Conservation (phyloP, 768 basidiomycete genomes). For the Mycena kentingensis region DNA sequence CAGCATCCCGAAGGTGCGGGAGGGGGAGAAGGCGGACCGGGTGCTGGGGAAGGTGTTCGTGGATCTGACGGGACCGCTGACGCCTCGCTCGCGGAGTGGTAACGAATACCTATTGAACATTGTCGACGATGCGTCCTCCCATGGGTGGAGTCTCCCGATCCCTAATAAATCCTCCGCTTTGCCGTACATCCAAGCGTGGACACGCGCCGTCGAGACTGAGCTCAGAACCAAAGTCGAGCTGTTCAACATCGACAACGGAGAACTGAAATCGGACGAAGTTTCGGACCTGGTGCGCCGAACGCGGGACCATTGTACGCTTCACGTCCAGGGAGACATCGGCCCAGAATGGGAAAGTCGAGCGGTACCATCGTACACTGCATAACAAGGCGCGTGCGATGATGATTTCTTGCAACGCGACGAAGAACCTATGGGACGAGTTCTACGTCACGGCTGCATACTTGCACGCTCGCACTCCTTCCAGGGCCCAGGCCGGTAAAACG, state of each 20-base stretch:
- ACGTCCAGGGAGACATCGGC: slow-evolving; percentile 38
- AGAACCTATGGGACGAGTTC: slow-evolving; percentile 37
- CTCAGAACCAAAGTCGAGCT: slow-evolving; percentile 20
- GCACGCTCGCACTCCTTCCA: slow-evolving; percentile 26
- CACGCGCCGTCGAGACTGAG: slow-evolving; percentile 24
- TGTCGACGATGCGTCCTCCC: slow-evolving; percentile 34
- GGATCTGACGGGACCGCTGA: slow-evolving; percentile 30
- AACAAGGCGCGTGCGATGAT: slow-evolving; percentile 33
- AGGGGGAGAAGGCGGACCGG: slow-evolving; percentile 29
- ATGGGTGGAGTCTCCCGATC: slow-evolving; percentile 37
- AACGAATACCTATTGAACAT: slow-evolving; percentile 36
- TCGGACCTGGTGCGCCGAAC: slow-evolving; percentile 11
- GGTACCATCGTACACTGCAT: slow-evolving; percentile 37
- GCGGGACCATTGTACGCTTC: slow-evolving; percentile 20
- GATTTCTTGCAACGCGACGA: slow-evolving; percentile 26
- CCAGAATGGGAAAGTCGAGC: slow-evolving; percentile 40
- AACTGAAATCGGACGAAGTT: slow-evolving; percentile 22
- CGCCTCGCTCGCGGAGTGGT: slow-evolving; percentile 26
- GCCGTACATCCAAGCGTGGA: slow-evolving; percentile 31
- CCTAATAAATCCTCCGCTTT: slow-evolving; percentile 29
- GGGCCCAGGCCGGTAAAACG: slow-evolving; percentile 17
- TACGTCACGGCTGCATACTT: slow-evolving; percentile 33
- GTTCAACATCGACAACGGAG: slow-evolving; percentile 27
- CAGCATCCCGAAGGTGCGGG: slow-evolving; percentile 32
- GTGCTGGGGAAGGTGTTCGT: slow-evolving; percentile 34